phyloP scores from a whole-genome alignment of 2,329 filamentous ascomycete genomes.

The Curvularia sp. region DNA sequence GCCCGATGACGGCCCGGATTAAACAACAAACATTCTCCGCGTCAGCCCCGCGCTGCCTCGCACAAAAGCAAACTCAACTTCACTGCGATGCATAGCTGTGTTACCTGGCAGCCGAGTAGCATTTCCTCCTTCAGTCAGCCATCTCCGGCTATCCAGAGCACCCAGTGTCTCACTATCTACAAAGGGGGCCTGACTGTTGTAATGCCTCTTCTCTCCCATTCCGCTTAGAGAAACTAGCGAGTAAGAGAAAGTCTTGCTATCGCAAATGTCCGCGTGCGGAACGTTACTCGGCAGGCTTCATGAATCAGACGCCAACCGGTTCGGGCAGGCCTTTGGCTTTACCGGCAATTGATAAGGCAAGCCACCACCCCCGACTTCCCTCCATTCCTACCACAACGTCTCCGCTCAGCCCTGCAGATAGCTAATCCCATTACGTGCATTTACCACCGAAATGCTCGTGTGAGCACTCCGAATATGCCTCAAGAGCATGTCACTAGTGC shows the following conservation, averaged over 20 bases:
- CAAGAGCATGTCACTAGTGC: neutral
- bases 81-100: slow-evolving; percentile 18
- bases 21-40: neutral
- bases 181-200: neutral
- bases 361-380: slow-evolving; percentile 19
- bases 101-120: slow-evolving; percentile 12
- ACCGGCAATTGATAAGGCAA: slow-evolving; percentile 19
- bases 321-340: slow-evolving; percentile 22
- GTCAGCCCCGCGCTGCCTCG: slow-evolving; percentile 8
- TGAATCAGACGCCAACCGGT: slow-evolving; percentile 1
- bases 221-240: neutral
- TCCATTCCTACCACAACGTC: slow-evolving; percentile 1
- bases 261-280: neutral
- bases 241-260: slow-evolving; percentile 2
- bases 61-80: slow-evolving; percentile 20
- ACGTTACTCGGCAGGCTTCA: slow-evolving; percentile 9
- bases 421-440: neutral
- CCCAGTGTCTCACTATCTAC: neutral
- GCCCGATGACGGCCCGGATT: slow-evolving; percentile 9
- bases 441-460: neutral
- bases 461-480: neutral
- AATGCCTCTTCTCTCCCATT: neutral
- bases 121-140: slow-evolving; percentile 17
- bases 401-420: slow-evolving; percentile 4
- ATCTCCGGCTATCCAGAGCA: slow-evolving; percentile 12